phyloP scores from a whole-genome alignment of 306 rosid genomes.

The Senna tora region DNA sequence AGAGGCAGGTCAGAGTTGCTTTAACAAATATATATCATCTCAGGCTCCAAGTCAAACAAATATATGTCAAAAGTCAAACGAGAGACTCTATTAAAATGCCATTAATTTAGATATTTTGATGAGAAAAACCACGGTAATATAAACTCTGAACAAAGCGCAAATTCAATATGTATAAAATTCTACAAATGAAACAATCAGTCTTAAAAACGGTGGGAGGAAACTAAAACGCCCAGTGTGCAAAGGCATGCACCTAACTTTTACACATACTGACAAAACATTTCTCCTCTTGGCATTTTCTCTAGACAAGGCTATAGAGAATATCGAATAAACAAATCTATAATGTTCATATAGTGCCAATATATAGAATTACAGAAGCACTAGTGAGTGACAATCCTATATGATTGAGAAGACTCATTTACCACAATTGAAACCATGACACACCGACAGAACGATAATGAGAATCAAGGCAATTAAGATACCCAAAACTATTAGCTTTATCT shows the following conservation, averaged over 20 bases:
- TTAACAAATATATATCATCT: too few species aligned
- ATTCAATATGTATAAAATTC: constrained; percentile 20
- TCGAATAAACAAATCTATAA: constrained; percentile 32
- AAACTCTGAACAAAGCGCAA: constrained; percentile 9
- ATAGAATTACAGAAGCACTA: constrained; percentile 13
- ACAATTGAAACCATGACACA: constrained; percentile 71
- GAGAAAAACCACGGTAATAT: neutral
- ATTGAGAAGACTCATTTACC: constrained; percentile 39
- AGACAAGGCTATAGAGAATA: constrained; percentile 3
- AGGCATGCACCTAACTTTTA: constrained; percentile 1
- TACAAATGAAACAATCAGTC: constrained; percentile 15
- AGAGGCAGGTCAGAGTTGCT: too few species aligned
- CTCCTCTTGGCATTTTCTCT: neutral
- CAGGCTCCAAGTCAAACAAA: neutral
- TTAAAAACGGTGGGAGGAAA: neutral
- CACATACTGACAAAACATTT: neutral
- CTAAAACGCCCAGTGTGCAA: neutral
- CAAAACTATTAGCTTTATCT: constrained; percentile 73
- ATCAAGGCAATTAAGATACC: constrained; percentile 70
- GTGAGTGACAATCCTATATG: constrained; percentile 23
- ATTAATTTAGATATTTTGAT: neutral
- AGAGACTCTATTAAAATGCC: neutral
- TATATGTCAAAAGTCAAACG: neutral
- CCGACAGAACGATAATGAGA: constrained; percentile 72
- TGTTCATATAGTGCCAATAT: constrained; percentile 14